Evolutionary conservation across 139 green algal genomes (phyloP).

Genomic region (Coelastrella sp.): DNA sequence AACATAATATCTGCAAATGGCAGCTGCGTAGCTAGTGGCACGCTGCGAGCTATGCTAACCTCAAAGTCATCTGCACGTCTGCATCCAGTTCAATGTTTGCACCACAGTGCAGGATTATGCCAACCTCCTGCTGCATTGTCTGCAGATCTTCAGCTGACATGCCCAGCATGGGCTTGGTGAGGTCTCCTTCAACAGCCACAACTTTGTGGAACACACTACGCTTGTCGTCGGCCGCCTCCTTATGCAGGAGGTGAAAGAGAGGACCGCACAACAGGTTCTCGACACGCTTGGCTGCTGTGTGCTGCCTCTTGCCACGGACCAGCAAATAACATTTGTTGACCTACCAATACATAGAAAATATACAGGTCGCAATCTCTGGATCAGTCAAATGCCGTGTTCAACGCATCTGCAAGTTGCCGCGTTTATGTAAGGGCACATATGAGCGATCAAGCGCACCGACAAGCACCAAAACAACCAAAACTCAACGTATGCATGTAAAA

Average conservation of each 20-base stretch:
- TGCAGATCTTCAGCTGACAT: background rate
- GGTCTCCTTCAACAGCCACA: conserved; percentile 16
- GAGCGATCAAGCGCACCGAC: too few species aligned
- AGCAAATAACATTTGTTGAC: conserved; percentile 17
- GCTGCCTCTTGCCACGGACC: conserved; percentile 33
- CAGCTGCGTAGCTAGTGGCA: background rate
- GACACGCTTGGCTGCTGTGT: conserved; percentile 15
- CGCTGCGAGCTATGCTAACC: conserved; percentile 1
- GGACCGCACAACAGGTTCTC: conserved; percentile 15
- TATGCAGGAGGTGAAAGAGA: conserved; percentile 38
- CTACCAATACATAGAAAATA: too few species aligned
- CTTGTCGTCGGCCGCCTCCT: background rate
- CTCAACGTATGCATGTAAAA: too few species aligned
- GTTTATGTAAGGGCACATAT: too few species aligned
- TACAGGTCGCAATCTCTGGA: too few species aligned
- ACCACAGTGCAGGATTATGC: conserved; percentile 41
- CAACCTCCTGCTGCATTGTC: background rate
- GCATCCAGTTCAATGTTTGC: conserved; percentile 32
- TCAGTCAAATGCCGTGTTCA: background rate
- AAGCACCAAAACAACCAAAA: too few species aligned
- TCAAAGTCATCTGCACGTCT: conserved; percentile 38
- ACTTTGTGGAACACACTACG: conserved; percentile 6
- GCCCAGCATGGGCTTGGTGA: conserved; percentile 13
- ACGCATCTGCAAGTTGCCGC: background rate
- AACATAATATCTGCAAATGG: background rate